phyloP scores from a whole-genome alignment of 2,329 filamentous ascomycete species.

The Trichoderma sp. region DNA sequence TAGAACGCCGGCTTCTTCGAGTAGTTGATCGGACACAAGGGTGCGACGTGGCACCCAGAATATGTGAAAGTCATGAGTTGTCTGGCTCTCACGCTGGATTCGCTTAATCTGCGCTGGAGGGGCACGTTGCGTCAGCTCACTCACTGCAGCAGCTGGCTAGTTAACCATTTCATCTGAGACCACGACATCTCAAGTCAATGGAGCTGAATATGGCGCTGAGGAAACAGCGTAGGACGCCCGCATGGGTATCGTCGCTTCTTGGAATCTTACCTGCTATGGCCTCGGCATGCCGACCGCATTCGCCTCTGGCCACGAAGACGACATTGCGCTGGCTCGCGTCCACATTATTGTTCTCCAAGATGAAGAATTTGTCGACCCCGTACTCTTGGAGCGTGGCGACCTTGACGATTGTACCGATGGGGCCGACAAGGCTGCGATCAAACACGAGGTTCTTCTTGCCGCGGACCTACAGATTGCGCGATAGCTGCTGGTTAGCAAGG shows the following conservation, averaged over 20 bases:
- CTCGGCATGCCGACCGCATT: constrained; percentile 82
- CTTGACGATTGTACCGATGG: constrained; percentile 89
- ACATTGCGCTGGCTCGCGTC: constrained; percentile 95
- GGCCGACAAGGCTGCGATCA: constrained; percentile 86
- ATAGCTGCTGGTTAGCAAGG: constrained; percentile 31
- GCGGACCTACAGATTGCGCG: constrained; percentile 67
- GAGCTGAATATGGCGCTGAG: not conserved
- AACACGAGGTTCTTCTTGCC: constrained; percentile 99
- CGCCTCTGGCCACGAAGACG: constrained; percentile 88
- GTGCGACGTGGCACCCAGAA: constrained; percentile 96
- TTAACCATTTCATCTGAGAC: not conserved
- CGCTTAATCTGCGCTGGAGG: constrained; percentile 83
- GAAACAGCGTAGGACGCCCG: not conserved
- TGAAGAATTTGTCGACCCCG: constrained; percentile 96
- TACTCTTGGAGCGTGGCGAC: constrained; percentile 96
- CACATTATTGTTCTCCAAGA: constrained; percentile 93
- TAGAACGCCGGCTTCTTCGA: constrained; percentile 90
- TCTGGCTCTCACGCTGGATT: constrained; percentile 83
- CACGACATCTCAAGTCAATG: not conserved
- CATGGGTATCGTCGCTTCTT: not conserved
- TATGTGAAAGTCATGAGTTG: constrained; percentile 93
- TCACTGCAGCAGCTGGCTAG: not conserved
- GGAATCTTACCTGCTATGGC: constrained; percentile 78
- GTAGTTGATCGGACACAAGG: constrained; percentile 83
- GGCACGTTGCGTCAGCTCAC: constrained; percentile 29